Evolutionary conservation across 331 rosid species (phyloP), one percentile per base, ranked within the genome.

Genomic region (Stylosanthes scabra): DNA sequence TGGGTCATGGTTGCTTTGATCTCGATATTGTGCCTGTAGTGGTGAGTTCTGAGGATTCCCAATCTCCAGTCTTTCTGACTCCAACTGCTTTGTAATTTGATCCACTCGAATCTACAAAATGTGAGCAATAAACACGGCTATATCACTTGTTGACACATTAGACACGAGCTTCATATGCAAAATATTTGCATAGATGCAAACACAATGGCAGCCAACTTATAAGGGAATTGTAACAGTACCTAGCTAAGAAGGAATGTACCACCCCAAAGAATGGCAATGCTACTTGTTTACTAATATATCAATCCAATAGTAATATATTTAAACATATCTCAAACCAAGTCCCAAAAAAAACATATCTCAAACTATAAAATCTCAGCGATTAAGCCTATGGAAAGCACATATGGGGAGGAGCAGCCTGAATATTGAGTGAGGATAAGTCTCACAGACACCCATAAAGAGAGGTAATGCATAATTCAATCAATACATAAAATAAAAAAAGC

Each of bases 81-180:
- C 86, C 46, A 91, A 87, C 77, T 76, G 87, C 70, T 78, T 77
- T 29, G 88, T 80, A 70, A 95, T 91, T 88, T 95, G 97, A 66
- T 95, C 96, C 64, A 95, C 88, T 59, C 96, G 88, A 84, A 90
- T 85, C 99, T 95, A 88, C 79, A 91, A 86, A 80, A 83, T 59
- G 63, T 80, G 90, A 74, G 74, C 83, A 86, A 85, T 55, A 81
- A 54, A 78, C 83, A 86, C 75, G 86, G 83, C 76, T 69, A 73
- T 83, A 76, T 88, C 90, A 92, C 85, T 84, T 64, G 84, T 79
- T 63, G 84, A 83, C 79, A 81, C 83, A 84, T 71, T 81, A 77
- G 78, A 82, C 9, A 75, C 81, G 77, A 76, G 76, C 68, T 78
- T 73, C 68, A 75, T 66, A 65, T 70, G 78, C 75, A 71, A 85